A percentile compares a stretch with the other conserved stretches of the same genome.
Evolutionary conservation across 345 rosid species (phyloP).

Genomic region (Salix viminalis): DNA sequence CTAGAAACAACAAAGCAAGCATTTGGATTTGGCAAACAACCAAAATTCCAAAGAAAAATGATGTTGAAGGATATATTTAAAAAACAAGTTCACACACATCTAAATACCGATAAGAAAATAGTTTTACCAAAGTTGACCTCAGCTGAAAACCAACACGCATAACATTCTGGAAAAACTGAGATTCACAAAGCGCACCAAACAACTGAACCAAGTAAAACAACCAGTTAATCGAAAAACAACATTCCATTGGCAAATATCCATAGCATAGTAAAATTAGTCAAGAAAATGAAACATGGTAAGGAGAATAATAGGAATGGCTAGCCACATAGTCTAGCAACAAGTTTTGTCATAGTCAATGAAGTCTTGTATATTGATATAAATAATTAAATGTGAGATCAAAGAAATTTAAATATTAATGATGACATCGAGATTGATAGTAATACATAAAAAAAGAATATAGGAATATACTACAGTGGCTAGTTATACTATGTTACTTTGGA

Average conservation of each 20-base stretch:
- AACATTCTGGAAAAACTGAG: slow-evolving; percentile 33
- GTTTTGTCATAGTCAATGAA: not conserved
- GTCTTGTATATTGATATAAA: not conserved
- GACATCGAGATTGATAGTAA: not conserved
- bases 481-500: not conserved
- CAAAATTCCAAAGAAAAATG: not conserved
- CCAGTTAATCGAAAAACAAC: slow-evolving; percentile 6
- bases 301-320: not conserved
- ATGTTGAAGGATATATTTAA: not conserved
- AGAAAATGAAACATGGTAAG: not conserved
- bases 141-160: slow-evolving; percentile 29
- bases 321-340: not conserved
- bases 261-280: not conserved
- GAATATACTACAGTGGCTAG: not conserved
- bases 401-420: not conserved
- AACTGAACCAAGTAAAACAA: slow-evolving; percentile 42
- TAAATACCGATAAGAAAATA: not conserved
- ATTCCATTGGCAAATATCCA: not conserved
- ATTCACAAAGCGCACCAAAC: slow-evolving; percentile 26
- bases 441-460: not conserved
- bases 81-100: not conserved
- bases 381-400: not conserved
- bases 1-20: not conserved
- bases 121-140: slow-evolving; percentile 30
- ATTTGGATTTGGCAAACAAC: not conserved